phyloP scores from a whole-genome alignment of 331 rosid genomes.

The Malus hybrid region DNA sequence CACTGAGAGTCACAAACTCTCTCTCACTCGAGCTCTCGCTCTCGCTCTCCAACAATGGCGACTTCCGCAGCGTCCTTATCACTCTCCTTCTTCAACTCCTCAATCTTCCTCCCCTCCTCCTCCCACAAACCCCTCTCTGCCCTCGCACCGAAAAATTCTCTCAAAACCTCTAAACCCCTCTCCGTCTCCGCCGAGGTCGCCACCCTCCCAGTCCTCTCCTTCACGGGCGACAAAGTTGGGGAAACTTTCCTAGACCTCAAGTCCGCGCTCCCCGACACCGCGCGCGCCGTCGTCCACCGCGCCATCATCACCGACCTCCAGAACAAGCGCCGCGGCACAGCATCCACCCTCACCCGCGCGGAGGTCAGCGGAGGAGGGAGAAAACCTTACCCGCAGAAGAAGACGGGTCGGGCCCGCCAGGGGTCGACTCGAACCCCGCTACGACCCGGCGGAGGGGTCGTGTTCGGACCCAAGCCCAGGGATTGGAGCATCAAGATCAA shows the following conservation, averaged over 20 bases:
- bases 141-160: slow-evolving; percentile 19
- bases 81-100: slow-evolving; percentile 49
- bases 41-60: slow-evolving; percentile 30
- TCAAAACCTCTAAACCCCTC: slow-evolving; percentile 1
- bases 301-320: slow-evolving; percentile 77
- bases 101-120: slow-evolving; percentile 40
- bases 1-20: not conserved
- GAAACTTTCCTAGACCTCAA: slow-evolving; percentile 66
- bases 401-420: slow-evolving; percentile 72
- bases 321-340: slow-evolving; percentile 97
- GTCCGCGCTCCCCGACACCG: slow-evolving; percentile 67
- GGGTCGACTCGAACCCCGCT: slow-evolving; percentile 80
- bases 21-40: not conserved
- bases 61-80: slow-evolving; percentile 26
- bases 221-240: slow-evolving; percentile 64
- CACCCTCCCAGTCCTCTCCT: slow-evolving; percentile 70
- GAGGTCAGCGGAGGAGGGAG: slow-evolving; percentile 84
- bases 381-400: slow-evolving; percentile 82
- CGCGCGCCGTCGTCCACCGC: slow-evolving; percentile 93
- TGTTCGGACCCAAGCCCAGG: slow-evolving; percentile 84
- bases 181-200: slow-evolving; percentile 46
- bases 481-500: slow-evolving; percentile 90
- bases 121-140: slow-evolving; percentile 8
- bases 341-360: slow-evolving; percentile 79
- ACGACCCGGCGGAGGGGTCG: slow-evolving; percentile 65